Base-by-base conservation (phyloP, 2,329 filamentous ascomycete species). In the Penicillium griseofulvum region DNA sequence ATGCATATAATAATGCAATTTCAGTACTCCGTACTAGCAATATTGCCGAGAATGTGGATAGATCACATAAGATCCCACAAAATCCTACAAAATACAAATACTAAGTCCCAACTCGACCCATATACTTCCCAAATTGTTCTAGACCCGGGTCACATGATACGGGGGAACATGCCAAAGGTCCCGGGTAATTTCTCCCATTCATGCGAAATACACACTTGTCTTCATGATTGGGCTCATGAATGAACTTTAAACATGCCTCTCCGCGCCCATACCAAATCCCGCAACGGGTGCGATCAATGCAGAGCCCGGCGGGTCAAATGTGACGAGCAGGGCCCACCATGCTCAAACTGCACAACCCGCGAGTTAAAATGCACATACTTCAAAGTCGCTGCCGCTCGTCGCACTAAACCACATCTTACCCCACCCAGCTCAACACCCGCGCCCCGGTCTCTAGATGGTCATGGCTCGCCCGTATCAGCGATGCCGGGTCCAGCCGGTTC, bases 321-420 rank as follows among this genome's bases (percentile, higher is more conserved):
- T 50, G 69, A 73, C 36, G 70, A 73, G 55, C 57, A 55, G 38
- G 65, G 65, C 7, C 69, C 70, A 10, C 65, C 66, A 19, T 72
- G 70, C 47, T 56, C 56, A 2, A 70, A 73, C 33, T 73, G 70
- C 49, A 58, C 59, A 24, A 47, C 55, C 10, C 65, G 70, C 10
- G 54, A 65, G 31, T 48, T 68, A 28, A 50, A 60, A 31, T 72
- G 69, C 56, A 61, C 55, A 28, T 60, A 65, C 37, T 60, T 57
- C 24, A 57, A 58, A 26, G 52, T 63, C 19, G 50, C 47, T n/a
- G 56, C 58, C 1, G 52, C 53, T 19, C 47, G 46, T 22, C 37
- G 54, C 31, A n/a, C 33, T 36, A 49, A 44, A n/a, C 14, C 34
- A 9, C 17, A 43, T 37, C 26, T 11, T 26, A 29, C 43, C 10